Percentiles rank a stretch among this genome's conserved stretches.
Evolutionary conservation across 768 basidiomycete genomes (phyloP).

Genomic region (Boletus subcaerulescens): DNA sequence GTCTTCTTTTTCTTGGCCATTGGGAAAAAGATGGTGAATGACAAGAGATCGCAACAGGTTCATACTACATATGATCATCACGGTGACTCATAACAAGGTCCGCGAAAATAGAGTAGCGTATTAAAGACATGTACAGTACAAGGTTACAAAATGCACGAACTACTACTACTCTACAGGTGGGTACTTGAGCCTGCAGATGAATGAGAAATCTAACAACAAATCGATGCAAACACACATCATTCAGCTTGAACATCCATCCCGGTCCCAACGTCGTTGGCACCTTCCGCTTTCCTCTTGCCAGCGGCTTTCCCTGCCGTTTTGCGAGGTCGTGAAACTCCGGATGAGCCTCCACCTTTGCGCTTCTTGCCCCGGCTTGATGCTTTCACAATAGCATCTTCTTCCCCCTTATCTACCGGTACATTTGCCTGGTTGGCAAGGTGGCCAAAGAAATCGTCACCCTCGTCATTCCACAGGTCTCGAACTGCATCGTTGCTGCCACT

Average conservation of each 20-base stretch:
- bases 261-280: slow-evolving; percentile 21
- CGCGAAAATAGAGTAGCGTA: slow-evolving; percentile 11
- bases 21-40: neutral
- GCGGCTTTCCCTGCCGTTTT: slow-evolving; percentile 31
- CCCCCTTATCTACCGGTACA: slow-evolving; percentile 21
- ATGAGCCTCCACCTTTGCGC: slow-evolving; percentile 27
- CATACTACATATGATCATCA: neutral
- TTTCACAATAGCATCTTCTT: slow-evolving; percentile 29
- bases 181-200: slow-evolving; percentile 9
- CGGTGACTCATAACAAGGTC: neutral
- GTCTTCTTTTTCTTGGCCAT: slow-evolving; percentile 90
- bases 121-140: slow-evolving; percentile 33
- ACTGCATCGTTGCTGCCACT: slow-evolving; percentile 37
- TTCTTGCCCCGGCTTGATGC: slow-evolving; percentile 33
- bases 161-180: slow-evolving; percentile 28
- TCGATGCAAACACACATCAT: slow-evolving; percentile 15
- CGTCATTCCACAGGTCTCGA: slow-evolving; percentile 81
- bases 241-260: slow-evolving; percentile 27
- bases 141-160: slow-evolving; percentile 26
- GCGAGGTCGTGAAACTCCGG: slow-evolving; percentile 22
- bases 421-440: slow-evolving; percentile 40
- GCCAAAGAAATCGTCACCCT: slow-evolving; percentile 84
- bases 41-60: neutral
- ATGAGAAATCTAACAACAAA: slow-evolving; percentile 12
- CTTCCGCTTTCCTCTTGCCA: slow-evolving; percentile 31